Percentiles rank a stretch among this genome's conserved stretches.
These are phyloP conservation scores for Fagus crenata DNA, from an alignment of 306 rosid genomes.

Conservation along the genomic window DNA sequence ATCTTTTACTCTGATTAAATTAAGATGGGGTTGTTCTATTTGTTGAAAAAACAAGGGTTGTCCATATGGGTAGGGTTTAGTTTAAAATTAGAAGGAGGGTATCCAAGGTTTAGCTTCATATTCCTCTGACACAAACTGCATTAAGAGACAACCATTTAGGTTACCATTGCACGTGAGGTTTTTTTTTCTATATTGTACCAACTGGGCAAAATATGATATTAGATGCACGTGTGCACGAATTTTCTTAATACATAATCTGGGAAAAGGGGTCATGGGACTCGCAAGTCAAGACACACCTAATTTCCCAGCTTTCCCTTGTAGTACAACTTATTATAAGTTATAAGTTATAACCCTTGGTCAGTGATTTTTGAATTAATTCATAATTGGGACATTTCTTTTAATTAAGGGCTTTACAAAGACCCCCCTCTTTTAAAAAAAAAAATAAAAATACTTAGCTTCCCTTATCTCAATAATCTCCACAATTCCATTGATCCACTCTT, in stretches of 20 bases:
- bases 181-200: slow-evolving; percentile 38
- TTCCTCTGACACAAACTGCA: slow-evolving; percentile 53
- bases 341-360: background rate
- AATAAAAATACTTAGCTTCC: too few species aligned
- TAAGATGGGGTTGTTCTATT: background rate
- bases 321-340: background rate
- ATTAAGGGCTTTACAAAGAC: background rate
- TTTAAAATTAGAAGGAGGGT: slow-evolving; percentile 47
- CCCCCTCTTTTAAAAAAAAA: too few species aligned
- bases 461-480: too few species aligned
- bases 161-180: slow-evolving; percentile 63
- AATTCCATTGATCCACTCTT: too few species aligned
- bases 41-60: background rate
- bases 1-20: background rate
- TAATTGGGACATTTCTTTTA: background rate
- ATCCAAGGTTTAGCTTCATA: slow-evolving; percentile 67
- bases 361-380: slow-evolving; percentile 10
- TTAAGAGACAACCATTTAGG: slow-evolving; percentile 51
- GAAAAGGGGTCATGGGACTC: slow-evolving; percentile 27
- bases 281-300: slow-evolving; percentile 24
- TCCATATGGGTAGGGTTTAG: slow-evolving; percentile 10
- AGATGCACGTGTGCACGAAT: slow-evolving; percentile 52
- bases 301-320: slow-evolving; percentile 13
- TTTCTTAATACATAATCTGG: slow-evolving; percentile 37
- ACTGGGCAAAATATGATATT: slow-evolving; percentile 35